These are phyloP conservation scores for Penicillium corylophilum DNA, from an alignment of 2,329 filamentous ascomycete species.

Conservation along the genomic window DNA sequence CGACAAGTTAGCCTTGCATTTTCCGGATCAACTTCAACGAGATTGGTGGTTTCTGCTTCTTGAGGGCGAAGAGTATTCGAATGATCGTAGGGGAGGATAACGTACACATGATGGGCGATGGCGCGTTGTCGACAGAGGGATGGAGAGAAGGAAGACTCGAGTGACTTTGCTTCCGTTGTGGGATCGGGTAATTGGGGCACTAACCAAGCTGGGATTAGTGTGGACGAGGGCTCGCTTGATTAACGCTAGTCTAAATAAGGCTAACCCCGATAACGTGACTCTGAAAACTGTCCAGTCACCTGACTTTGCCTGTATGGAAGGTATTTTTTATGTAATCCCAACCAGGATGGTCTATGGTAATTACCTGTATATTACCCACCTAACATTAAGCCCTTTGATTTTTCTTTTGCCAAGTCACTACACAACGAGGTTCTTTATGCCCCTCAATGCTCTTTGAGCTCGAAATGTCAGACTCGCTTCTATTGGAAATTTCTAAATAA, in stretches of 20 bases:
- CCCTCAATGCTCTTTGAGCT: background rate
- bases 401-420: background rate
- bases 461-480: background rate
- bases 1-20: constrained; percentile 26
- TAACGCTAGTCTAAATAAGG: constrained; percentile 20
- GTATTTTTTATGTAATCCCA: background rate
- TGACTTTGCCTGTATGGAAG: background rate
- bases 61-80: constrained; percentile 9
- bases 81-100: constrained; percentile 24
- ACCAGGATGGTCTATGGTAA: background rate
- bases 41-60: constrained; percentile 2
- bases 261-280: constrained; percentile 13
- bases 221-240: constrained; percentile 37
- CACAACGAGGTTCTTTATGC: background rate
- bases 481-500: background rate
- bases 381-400: background rate
- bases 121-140: constrained; percentile 44
- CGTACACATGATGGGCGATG: constrained; percentile 53
- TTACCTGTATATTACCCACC: background rate
- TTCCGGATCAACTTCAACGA: constrained; percentile 8
- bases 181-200: constrained; percentile 38
- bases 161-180: constrained; percentile 41
- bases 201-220: constrained; percentile 31
- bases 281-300: background rate
- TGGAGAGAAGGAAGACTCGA: constrained; percentile 38